phyloP scores from a whole-genome alignment of 352 stramenopile genomes.

The Globisporangium splendens region DNA sequence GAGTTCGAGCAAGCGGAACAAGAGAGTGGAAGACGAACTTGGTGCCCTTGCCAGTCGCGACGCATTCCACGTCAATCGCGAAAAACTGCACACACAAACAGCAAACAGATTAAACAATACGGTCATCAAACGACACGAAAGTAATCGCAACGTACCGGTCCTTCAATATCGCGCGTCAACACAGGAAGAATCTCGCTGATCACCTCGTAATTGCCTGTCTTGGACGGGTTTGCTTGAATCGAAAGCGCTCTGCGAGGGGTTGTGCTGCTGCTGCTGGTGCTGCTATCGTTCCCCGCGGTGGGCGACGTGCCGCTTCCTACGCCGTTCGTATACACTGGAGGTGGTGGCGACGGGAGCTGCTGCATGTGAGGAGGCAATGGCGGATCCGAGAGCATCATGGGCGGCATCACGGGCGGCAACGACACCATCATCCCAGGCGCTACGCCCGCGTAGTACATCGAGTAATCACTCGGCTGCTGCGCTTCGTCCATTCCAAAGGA shows the following conservation, averaged over 20 bases:
- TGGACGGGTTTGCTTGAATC: conserved; percentile 65
- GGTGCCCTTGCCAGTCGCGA: conserved; percentile 81
- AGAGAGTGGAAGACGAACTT: conserved; percentile 33
- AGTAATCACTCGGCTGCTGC: conserved; percentile 17
- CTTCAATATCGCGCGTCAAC: conserved; percentile 72
- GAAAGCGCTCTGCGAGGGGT: conserved; percentile 38
- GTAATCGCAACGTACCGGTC: conserved; percentile 42
- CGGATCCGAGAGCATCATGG: conserved; percentile 22
- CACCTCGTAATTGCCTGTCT: conserved; percentile 59
- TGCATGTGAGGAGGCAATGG: conserved; percentile 8
- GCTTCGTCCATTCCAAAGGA: conserved; percentile 17
- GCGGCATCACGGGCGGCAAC: conserved; percentile 23
- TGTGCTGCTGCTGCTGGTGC: not conserved
- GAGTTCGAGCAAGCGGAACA: not conserved
- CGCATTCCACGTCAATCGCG: conserved; percentile 92
- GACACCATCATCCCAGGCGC: conserved; percentile 5
- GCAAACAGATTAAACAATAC: not conserved
- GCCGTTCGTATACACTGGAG: not conserved
- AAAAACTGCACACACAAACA: conserved; percentile 57
- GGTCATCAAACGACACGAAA: not conserved
- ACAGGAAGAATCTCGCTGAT: conserved; percentile 78
- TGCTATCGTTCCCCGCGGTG: conserved; percentile 13
- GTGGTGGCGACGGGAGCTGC: conserved; percentile 9
- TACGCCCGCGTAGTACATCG: conserved; percentile 16
- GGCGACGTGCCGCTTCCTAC: conserved; percentile 9